These are phyloP conservation scores for Ceratocystis colombiana DNA, from an alignment of 2,329 filamentous ascomycete species.

Conservation along the genomic window DNA sequence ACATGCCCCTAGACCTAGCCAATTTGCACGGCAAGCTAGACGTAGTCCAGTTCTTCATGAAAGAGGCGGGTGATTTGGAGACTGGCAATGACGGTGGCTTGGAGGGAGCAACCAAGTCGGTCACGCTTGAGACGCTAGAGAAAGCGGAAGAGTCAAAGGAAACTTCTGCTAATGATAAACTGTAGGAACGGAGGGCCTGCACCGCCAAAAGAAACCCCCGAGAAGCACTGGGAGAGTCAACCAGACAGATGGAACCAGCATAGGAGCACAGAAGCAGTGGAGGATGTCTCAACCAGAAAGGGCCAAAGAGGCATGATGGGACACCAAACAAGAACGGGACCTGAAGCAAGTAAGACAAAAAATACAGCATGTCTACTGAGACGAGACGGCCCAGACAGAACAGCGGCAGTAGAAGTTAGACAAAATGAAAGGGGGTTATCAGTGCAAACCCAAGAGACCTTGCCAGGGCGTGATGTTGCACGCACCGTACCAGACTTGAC, in stretches of 20 bases:
- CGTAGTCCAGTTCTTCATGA: slow-evolving; percentile 52
- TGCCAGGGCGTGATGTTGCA: neutral
- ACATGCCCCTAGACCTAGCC: slow-evolving; percentile 67
- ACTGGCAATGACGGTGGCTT: slow-evolving; percentile 33
- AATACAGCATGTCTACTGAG: slow-evolving; percentile 10
- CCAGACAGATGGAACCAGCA: neutral
- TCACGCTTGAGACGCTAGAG: slow-evolving; percentile 24
- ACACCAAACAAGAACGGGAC: neutral
- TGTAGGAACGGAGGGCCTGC: neutral
- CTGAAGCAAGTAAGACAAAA: neutral
- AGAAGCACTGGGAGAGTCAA: neutral
- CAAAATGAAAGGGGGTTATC: neutral
- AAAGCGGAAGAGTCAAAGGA: slow-evolving; percentile 20
- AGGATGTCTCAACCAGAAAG: slow-evolving; percentile 12
- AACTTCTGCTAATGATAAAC: neutral
- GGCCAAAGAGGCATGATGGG: neutral
- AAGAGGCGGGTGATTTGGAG: slow-evolving; percentile 41
- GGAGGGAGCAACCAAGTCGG: slow-evolving; percentile 30
- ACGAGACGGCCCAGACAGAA: neutral
- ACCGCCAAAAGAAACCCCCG: neutral
- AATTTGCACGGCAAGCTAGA: slow-evolving; percentile 58
- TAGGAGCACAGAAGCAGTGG: slow-evolving; percentile 8
- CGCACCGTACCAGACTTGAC: neutral
- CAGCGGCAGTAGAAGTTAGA: slow-evolving; percentile 9
- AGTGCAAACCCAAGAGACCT: neutral